Base-by-base conservation (phyloP, 495 filamentous ascomycete genomes). In the Aeminium ludgeri region DNA sequence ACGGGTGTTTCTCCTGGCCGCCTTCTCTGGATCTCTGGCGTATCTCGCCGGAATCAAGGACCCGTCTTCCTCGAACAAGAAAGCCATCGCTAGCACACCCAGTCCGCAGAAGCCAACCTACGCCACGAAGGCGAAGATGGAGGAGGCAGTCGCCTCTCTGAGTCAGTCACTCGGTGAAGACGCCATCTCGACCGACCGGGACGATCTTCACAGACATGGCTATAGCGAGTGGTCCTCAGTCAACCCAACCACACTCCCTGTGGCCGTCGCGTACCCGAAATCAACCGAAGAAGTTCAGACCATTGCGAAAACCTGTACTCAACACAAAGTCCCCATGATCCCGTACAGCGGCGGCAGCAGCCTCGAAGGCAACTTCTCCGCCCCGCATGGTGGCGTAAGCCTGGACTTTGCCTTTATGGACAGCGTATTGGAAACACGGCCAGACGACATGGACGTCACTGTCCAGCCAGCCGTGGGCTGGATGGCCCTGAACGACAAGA, bases 371-470 rank as follows among this genome's bases (percentile, higher is more conserved):
- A 86, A 91, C 55, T 93, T 92, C 57, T 78, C 82, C 1, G 80
- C 84, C 2, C 80, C 85, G 0, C 76, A 74, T 55, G 82, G 84
- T 10, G 86, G 86, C 12, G 70, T 95, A 55, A 84, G 76, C 41
- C 82, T 95, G 31, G 86, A 95, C 52, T 93, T 95, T 54, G 72
- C 73, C 12, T 70, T 65, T 49, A 95, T 95, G 86, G 75, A 91
- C 54, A 68, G 77, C 47, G 79, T 92, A 23, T 30, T 93, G 20
- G 65, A 74, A 31, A 65, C 93, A 35, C 78, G 92, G 56, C 73
- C 80, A 39, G 78, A 79, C 4, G 86, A 95, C 57, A 80, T 94
- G 79, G 86, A 95, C 53, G 65, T 93, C 43, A 78, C 89, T 5
- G 86, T 94, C 7, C 86, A 94, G 52, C 86, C 86, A 2, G 76